These are phyloP conservation scores for Lodderomyces elongisporus DNA, from an alignment of 1,139 yeast genomes.

Conservation along the genomic window DNA sequence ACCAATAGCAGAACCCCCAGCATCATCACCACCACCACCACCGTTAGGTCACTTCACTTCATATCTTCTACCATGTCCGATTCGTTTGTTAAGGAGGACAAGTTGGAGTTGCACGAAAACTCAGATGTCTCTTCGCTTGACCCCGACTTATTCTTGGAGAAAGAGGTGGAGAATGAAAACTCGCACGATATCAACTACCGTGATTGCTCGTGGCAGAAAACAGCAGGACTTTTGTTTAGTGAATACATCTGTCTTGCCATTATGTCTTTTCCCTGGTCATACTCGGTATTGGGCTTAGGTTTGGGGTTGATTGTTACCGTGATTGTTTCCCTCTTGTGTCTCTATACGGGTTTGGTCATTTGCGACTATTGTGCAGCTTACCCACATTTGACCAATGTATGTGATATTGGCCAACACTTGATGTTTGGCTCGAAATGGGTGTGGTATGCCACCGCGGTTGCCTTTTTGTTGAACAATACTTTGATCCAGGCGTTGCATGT, in stretches of 20 bases:
- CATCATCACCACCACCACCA: too few species aligned
- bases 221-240: conserved; percentile 54
- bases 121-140: conserved; percentile 8
- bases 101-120: conserved; percentile 1
- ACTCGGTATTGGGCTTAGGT: conserved; percentile 52
- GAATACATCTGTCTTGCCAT: conserved; percentile 61
- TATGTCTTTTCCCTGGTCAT: conserved; percentile 63
- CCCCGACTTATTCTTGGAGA: conserved; percentile 10
- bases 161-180: conserved; percentile 9
- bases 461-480: conserved; percentile 51
- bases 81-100: not conserved
- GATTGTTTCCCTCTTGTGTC: conserved; percentile 45
- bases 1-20: too few species aligned
- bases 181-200: conserved; percentile 38
- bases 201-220: conserved; percentile 53
- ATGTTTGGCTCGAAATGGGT: conserved; percentile 47
- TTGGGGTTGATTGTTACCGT: conserved; percentile 55
- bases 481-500: conserved; percentile 58
- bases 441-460: conserved; percentile 54
- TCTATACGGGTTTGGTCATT: conserved; percentile 51
- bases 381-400: conserved; percentile 48
- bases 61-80: conserved; percentile 1
- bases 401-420: conserved; percentile 57
- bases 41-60: too few species aligned
- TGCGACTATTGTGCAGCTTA: conserved; percentile 51